These are phyloP conservation scores for Fomes fomentarius DNA, from an alignment of 1,284 basidiomycete genomes.

Conservation along the genomic window DNA sequence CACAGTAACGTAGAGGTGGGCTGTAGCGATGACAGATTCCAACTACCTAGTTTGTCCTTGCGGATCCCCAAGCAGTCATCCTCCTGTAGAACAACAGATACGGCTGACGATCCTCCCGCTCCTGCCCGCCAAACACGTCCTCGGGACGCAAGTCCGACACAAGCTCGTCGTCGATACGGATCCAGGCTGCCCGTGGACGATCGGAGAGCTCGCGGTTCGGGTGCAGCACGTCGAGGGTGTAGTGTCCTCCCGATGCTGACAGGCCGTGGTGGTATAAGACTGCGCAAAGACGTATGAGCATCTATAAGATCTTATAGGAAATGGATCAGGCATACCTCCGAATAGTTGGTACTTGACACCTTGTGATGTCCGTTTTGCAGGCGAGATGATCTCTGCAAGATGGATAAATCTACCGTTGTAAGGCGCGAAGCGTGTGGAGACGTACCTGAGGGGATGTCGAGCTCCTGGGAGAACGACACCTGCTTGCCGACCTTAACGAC, in stretches of 20 bases:
- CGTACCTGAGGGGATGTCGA: conserved; percentile 76
- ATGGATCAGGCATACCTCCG: conserved; percentile 75
- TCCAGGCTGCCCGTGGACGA: conserved; percentile 69
- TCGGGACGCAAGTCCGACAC: conserved; percentile 80
- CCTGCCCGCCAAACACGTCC: conserved; percentile 72
- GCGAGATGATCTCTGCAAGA: conserved; percentile 65
- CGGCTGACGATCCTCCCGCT: conserved; percentile 73
- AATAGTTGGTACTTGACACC: conserved; percentile 82
- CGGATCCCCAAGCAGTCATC: conserved; percentile 30
- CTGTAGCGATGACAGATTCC: conserved; percentile 18
- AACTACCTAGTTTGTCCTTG: conserved; percentile 29
- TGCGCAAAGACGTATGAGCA: too few species aligned
- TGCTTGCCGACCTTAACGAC: conserved; percentile 89
- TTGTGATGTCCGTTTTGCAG: conserved; percentile 49
- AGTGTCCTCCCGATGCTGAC: conserved; percentile 92
- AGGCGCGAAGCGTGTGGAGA: conserved; percentile 1
- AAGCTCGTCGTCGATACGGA: conserved; percentile 92
- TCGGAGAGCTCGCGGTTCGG: conserved; percentile 63
- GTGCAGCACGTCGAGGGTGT: conserved; percentile 91
- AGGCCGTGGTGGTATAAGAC: conserved; percentile 95
- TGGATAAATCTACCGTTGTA: neutral
- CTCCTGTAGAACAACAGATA: conserved; percentile 89
- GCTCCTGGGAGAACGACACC: conserved; percentile 76
- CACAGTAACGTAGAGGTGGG: conserved; percentile 25
- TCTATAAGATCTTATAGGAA: too few species aligned